Evolutionary conservation across 345 rosid genomes (phyloP), one percentile per base, ranked within the genome.

Genomic region (Pistacia integerrima): DNA sequence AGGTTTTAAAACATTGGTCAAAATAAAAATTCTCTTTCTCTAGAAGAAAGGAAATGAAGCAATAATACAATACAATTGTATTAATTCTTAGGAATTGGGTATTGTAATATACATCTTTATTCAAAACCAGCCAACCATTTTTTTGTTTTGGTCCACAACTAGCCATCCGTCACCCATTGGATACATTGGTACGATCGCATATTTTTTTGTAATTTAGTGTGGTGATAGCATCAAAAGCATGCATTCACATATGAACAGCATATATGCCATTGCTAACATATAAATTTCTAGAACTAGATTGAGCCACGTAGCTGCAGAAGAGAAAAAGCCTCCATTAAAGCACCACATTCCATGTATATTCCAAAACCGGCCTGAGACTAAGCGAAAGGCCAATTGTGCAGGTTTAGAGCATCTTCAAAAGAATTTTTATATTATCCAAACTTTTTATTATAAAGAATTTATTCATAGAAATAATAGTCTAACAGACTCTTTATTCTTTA

Each of bases 381-480:
- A 66, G 71, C 74, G 44, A 82, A 75, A 70, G 80, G 80, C 68
- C 81, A 81, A 41, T 44, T 68, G 16, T 54, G 18, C 18, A 16
- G 57, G 57, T 25, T 25, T 25, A 25, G 25, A 0, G 25, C 25
- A 22, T 22, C 22, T 22, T 0, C 0, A 25, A 25, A 25, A 0
- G 25, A 25, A 0, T 25, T 25, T 25, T 25, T 25, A 25, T 25
- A 25, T 25, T 0, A 25, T 25, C 0, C 0, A 25, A 25, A 25
- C 0, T 25, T 25, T 25, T 25, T 25, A 25, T 25, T 25, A 25
- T 25, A 25, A 25, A 25, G 0, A 25, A 25, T 25, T 25, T 25
- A 25, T 25, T 25, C 25, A 25, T 25, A 25, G 25, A 25, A 25
- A 25, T 25, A 25, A 25, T 25, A 25, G 25, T 25, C 0, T 0